Conservation (phyloP, 169 alveolate genomes). For the Cryptosporidium parvum region DNA sequence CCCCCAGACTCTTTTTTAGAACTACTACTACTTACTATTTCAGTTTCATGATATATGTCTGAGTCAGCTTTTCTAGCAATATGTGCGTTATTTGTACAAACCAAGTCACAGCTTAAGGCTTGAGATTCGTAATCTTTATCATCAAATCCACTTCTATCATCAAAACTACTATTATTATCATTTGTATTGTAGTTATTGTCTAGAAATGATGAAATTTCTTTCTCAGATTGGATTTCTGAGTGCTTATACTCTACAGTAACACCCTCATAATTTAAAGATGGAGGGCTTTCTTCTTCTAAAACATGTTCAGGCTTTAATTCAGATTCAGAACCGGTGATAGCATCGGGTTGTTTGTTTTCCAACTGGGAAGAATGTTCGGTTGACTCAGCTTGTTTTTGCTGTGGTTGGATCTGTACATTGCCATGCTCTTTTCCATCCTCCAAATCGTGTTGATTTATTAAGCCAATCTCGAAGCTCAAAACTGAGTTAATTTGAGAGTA, state of each 20-base stretch:
- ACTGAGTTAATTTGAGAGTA: conserved; percentile 37
- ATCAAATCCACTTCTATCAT: neutral
- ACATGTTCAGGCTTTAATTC: neutral
- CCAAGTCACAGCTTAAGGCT: neutral
- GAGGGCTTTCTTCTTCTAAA: neutral
- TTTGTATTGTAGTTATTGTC: neutral
- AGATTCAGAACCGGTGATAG: neutral
- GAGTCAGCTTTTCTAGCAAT: neutral
- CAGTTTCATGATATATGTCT: neutral
- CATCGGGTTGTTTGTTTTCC: neutral
- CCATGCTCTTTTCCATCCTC: conserved; percentile 24
- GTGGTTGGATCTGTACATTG: neutral
- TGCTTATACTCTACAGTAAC: neutral
- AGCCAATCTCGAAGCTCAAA: conserved; percentile 20
- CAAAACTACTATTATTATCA: neutral
- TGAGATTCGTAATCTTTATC: neutral
- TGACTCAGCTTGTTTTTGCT: neutral
- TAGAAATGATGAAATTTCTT: neutral
- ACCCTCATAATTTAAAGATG: neutral
- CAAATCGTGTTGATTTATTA: conserved; percentile 3
- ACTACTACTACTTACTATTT: neutral
- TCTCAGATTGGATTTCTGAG: neutral
- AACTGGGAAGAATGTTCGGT: neutral
- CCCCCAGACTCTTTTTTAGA: neutral
- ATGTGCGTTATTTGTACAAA: neutral